These are phyloP conservation scores for Saturnispora silvae DNA, from an alignment of 805 yeast genomes.

Conservation along the genomic window DNA sequence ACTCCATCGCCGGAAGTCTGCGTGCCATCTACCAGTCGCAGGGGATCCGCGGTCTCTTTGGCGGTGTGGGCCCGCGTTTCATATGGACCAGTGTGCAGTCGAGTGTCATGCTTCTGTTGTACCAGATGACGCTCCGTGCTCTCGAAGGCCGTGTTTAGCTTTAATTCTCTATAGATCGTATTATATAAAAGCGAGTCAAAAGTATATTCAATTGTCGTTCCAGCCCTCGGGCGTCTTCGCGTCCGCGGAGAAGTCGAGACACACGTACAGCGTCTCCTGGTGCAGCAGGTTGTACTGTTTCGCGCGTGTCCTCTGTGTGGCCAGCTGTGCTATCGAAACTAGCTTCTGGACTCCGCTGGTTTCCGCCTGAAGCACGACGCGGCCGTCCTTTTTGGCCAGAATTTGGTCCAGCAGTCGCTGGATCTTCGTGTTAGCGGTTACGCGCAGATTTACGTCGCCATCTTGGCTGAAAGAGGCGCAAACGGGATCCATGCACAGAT, in stretches of 20 bases:
- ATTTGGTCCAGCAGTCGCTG: slow-evolving; percentile 1
- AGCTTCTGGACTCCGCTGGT: slow-evolving; percentile 5
- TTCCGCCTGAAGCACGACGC: slow-evolving; percentile 1
- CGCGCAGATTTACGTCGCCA: too few species aligned
- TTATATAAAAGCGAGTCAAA: too few species aligned
- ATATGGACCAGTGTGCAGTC: slow-evolving; percentile 96
- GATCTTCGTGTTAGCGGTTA: slow-evolving; percentile 4
- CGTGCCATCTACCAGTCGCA: slow-evolving; percentile 53
- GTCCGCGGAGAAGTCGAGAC: too few species aligned
- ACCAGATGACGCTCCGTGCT: slow-evolving; percentile 63
- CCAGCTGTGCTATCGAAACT: slow-evolving; percentile 5
- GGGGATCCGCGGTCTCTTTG: slow-evolving; percentile 71
- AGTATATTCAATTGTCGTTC: too few species aligned
- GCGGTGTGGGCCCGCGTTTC: slow-evolving; percentile 94
- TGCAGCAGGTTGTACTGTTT: too few species aligned
- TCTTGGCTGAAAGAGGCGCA: too few species aligned
- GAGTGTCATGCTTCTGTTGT: slow-evolving; percentile 82
- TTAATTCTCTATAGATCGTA: too few species aligned
- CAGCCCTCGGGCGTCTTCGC: too few species aligned
- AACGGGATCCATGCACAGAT: too few species aligned
- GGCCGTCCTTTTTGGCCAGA: neutral
- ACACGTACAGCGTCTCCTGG: too few species aligned
- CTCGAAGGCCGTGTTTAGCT: slow-evolving; percentile 20
- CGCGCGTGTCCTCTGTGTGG: too few species aligned
- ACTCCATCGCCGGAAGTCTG: slow-evolving; percentile 43